Percentiles rank a stretch among this genome's conserved stretches.
Evolutionary conservation across 306 rosid species (phyloP).

Genomic region (Dryas octopetala): DNA sequence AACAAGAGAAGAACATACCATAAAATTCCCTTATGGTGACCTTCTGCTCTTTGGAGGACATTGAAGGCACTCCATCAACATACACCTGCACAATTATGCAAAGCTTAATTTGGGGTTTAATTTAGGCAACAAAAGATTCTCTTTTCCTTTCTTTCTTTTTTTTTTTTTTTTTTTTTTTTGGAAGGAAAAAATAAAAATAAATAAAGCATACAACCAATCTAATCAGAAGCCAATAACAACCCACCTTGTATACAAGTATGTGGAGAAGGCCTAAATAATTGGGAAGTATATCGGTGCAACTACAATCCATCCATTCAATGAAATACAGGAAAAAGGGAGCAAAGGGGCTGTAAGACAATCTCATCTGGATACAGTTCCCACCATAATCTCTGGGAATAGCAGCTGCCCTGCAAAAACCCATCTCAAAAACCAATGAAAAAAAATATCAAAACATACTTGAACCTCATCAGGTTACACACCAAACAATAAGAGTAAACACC

Average conservation of each 20-base stretch:
- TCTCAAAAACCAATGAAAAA: slow-evolving; percentile 8
- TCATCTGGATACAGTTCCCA: slow-evolving; percentile 63
- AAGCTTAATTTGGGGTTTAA: slow-evolving; percentile 14
- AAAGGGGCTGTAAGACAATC: slow-evolving; percentile 67
- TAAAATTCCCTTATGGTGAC: slow-evolving; percentile 65
- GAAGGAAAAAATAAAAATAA: not conserved
- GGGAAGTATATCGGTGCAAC: slow-evolving; percentile 64
- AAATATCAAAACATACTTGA: not conserved
- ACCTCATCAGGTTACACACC: not conserved
- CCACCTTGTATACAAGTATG: slow-evolving; percentile 59
- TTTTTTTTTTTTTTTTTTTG: not conserved
- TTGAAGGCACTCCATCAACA: slow-evolving; percentile 60
- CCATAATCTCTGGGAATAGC: slow-evolving; percentile 55
- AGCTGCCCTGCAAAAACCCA: slow-evolving; percentile 59
- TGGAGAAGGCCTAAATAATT: slow-evolving; percentile 63
- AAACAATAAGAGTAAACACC: not conserved
- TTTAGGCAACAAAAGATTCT: not conserved
- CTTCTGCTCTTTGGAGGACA: slow-evolving; percentile 62
- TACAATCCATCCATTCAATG: slow-evolving; percentile 74
- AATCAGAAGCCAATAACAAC: slow-evolving; percentile 9
- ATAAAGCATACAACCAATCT: not conserved
- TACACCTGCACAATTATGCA: slow-evolving; percentile 47
- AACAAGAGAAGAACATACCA: slow-evolving; percentile 36
- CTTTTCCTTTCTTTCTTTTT: no score
- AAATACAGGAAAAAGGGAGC: slow-evolving; percentile 61